Percentiles rank a stretch among this genome's conserved stretches.
Conservation (phyloP, 129 eudicot species). For the Flaveria linearis region DNA sequence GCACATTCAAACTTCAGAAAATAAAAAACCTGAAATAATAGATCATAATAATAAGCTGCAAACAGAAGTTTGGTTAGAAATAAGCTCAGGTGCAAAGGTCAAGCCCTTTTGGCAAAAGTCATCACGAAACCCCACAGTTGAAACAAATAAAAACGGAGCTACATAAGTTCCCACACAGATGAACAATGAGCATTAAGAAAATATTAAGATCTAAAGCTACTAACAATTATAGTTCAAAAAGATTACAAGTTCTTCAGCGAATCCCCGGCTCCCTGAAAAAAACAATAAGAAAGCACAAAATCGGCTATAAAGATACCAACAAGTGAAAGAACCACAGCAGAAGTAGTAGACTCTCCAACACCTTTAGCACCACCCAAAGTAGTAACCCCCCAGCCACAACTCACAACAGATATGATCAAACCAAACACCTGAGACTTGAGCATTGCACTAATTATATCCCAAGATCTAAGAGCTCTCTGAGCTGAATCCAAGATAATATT, state of each 20-base stretch:
- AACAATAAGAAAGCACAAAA: conserved; percentile 77
- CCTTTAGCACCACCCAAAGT: conserved; percentile 95
- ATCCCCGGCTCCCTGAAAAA: conserved; percentile 96
- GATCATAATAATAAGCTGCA: conserved; percentile 34
- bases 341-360: conserved; percentile 95
- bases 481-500: conserved; percentile 71
- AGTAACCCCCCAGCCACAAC: conserved; percentile 23
- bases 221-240: neutral
- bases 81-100: conserved; percentile 19
- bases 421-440: conserved; percentile 42
- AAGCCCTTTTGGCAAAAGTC: conserved; percentile 46
- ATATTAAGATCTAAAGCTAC: neutral
- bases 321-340: conserved; percentile 89
- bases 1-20: conserved; percentile 21
- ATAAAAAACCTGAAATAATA: conserved; percentile 23
- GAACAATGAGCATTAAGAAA: neutral
- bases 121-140: too few relatives aligned
- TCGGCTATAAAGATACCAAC: conserved; percentile 90
- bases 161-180: conserved; percentile 9
- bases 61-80: conserved; percentile 22
- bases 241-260: conserved; percentile 60
- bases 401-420: conserved; percentile 21
- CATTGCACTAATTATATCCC: conserved; percentile 93
- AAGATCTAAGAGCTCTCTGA: conserved; percentile 70
- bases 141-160: neutral